Conservation (phyloP, 306 rosid species). For the Carpinus fangiana region DNA sequence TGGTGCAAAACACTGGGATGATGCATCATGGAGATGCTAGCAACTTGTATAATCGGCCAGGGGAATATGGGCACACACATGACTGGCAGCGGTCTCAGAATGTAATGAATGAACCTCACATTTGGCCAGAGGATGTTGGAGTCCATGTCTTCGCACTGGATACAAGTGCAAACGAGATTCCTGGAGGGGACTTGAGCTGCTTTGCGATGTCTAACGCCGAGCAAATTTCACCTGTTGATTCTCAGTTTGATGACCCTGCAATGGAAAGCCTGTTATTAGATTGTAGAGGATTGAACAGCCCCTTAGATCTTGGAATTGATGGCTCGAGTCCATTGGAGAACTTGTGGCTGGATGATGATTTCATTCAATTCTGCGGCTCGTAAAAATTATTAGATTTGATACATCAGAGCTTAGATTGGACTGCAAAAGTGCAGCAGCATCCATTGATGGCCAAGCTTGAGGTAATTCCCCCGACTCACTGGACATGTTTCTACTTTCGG, state of each 20-base stretch:
- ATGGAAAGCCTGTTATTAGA: constrained; percentile 50
- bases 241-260: constrained; percentile 60
- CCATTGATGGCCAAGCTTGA: constrained; percentile 26
- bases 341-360: constrained; percentile 55
- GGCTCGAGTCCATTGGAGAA: constrained; percentile 42
- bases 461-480: constrained; percentile 2
- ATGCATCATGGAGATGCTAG: constrained; percentile 46
- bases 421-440: constrained; percentile 25
- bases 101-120: constrained; percentile 38
- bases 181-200: constrained; percentile 53
- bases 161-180: constrained; percentile 48
- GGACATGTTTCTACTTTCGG: constrained; percentile 24
- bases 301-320: constrained; percentile 36
- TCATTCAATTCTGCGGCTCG: constrained; percentile 81
- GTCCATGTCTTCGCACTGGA: constrained; percentile 34
- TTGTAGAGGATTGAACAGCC: constrained; percentile 57
- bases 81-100: constrained; percentile 48
- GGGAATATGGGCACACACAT: constrained; percentile 41
- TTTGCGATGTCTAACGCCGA: constrained; percentile 47
- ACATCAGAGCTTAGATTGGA: constrained; percentile 36
- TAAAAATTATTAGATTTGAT: constrained; percentile 45
- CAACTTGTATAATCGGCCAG: constrained; percentile 41
- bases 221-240: constrained; percentile 57
- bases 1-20: constrained; percentile 47
- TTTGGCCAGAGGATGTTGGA: constrained; percentile 52